phyloP scores from a whole-genome alignment of 495 filamentous ascomycete genomes.

The Daldinia concentrica region DNA sequence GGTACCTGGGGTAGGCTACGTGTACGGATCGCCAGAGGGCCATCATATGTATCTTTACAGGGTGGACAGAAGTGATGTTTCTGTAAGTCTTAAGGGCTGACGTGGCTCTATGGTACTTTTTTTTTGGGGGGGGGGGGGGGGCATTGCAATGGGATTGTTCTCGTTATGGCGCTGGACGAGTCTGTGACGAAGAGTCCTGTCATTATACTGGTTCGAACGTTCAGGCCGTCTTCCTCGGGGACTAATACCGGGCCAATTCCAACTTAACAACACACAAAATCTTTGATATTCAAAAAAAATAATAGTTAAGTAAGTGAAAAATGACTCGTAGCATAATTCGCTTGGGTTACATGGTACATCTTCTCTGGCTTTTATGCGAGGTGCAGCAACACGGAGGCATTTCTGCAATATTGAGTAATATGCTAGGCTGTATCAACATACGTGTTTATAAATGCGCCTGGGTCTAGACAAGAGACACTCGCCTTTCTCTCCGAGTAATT shows the following conservation, averaged over 20 bases:
- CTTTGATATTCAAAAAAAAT: not conserved
- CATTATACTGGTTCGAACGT: not conserved
- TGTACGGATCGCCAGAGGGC: not conserved
- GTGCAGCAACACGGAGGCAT: not conserved
- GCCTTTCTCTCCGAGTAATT: not conserved
- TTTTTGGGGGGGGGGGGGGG: no score
- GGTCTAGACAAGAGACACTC: not conserved
- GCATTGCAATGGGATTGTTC: not conserved
- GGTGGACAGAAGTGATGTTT: not conserved
- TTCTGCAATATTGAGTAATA: not conserved
- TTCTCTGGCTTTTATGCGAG: not conserved
- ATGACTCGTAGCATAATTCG: not conserved
- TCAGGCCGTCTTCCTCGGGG: not conserved
- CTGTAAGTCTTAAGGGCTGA: not conserved
- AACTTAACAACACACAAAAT: not conserved
- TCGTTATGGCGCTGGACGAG: not conserved
- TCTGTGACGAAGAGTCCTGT: not conserved
- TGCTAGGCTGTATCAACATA: not conserved
- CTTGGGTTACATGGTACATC: not conserved
- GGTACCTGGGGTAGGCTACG: not conserved
- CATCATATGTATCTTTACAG: not conserved
- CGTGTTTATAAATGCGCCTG: not conserved
- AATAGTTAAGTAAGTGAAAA: not conserved
- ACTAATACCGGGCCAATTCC: not conserved
- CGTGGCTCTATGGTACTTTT: conserved; percentile 7